Percentiles rank a stretch among this genome's conserved stretches.
These are phyloP conservation scores for Aspergillus fischeri DNA, from an alignment of 2,329 filamentous ascomycete genomes.

Conservation along the genomic window DNA sequence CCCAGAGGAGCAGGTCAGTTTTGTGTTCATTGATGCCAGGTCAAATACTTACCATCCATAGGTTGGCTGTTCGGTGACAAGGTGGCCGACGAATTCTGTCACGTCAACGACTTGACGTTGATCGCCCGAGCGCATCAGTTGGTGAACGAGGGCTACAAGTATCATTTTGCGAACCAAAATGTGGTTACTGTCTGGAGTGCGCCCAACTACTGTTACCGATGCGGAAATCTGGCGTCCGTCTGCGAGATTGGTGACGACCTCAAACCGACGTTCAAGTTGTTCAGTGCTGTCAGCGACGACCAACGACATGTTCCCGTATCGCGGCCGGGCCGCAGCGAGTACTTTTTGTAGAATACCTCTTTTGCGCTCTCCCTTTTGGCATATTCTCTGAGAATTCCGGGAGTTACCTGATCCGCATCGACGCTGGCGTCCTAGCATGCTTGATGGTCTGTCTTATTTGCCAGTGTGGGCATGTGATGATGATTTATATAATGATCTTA, in stretches of 20 bases:
- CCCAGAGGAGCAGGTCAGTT: slow-evolving; percentile 60
- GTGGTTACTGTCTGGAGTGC: slow-evolving; percentile 79
- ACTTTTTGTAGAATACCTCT: slow-evolving; percentile 40
- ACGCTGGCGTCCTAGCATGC: slow-evolving; percentile 31
- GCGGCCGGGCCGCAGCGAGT: slow-evolving; percentile 45
- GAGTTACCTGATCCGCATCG: slow-evolving; percentile 22
- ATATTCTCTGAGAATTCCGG: slow-evolving; percentile 12
- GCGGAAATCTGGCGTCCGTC: slow-evolving; percentile 84
- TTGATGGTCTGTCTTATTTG: slow-evolving; percentile 13
- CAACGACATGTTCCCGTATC: slow-evolving; percentile 43
- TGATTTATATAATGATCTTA: slow-evolving; percentile 35
- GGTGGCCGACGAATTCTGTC: slow-evolving; percentile 71
- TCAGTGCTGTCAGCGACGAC: slow-evolving; percentile 45
- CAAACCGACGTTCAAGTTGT: slow-evolving; percentile 74
- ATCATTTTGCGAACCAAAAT: slow-evolving; percentile 91
- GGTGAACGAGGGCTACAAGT: slow-evolving; percentile 78
- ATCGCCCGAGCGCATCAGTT: slow-evolving; percentile 72
- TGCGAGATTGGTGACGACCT: slow-evolving; percentile 86
- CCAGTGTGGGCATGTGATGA: slow-evolving; percentile 14
- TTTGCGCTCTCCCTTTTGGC: slow-evolving; percentile 5
- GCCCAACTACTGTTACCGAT: slow-evolving; percentile 95
- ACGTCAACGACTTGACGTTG: slow-evolving; percentile 67
- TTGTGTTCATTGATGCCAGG: not conserved
- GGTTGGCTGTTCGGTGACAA: slow-evolving; percentile 66
- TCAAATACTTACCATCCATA: slow-evolving; percentile 11